Base-by-base conservation (phyloP, 192 early-diverging fungal species). In the Coemansia sp. region DNA sequence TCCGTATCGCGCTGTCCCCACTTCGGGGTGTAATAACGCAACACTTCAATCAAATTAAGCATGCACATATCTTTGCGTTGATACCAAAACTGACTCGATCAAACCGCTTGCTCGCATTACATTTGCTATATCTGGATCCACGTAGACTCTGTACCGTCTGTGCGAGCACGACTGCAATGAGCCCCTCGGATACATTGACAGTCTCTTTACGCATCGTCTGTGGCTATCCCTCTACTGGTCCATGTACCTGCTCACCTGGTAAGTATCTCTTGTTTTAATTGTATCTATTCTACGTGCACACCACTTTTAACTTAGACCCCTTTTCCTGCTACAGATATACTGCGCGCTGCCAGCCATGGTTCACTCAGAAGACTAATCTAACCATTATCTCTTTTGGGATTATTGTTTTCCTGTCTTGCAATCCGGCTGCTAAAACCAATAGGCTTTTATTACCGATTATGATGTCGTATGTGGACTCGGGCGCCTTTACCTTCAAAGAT, bases 191-290 rank as follows among this genome's bases (percentile, higher is more conserved):
- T 92, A 93, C 60, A 88, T 95, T 24, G 79, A 82, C 23, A 62
- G 84, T 38, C 68, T 79, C 6, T 90, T 94, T 60, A 84, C 95
- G 22, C 80, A 83, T 9, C 81, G 81, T 7, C 89, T 93, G 51
- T 98, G 96, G 96, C 67, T 86, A 41, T 72, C 82, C 0, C 83
- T 94, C 34, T 98, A 98, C 77, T 98, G 96, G 96, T 88, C 87
- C 34, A 88, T 89, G 69, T 96, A 95, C 71, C 76, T 82, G 44
- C 74, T 94, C 61, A 93, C 92, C 54, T 95, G 93, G 94, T 90
- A 62, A 69, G 55, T 3, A 2, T 7, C 50, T 23, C 22, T 16
- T 24, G 4, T 16, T 23, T 30, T 6, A 30, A 4, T 30, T 30
- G 6, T 30, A 30, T 30, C 28, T 30, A 30, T 6, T 4, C 28